A percentile compares a stretch with the other conserved stretches of the same genome.
phyloP scores from a whole-genome alignment of 345 rosid species.

The Eucalyptus polybractea region DNA sequence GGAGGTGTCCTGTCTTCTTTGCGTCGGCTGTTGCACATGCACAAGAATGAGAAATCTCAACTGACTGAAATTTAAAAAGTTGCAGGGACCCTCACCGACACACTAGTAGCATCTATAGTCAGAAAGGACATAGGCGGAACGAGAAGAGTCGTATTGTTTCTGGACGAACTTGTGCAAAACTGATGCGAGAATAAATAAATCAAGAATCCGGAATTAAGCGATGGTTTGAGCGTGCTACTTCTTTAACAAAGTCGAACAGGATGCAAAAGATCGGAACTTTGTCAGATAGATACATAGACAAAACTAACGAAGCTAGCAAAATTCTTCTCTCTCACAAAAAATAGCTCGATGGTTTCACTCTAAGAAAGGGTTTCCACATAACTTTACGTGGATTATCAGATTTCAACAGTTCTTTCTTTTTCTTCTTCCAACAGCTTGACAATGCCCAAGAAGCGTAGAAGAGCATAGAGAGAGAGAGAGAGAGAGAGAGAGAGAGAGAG shows the following conservation, averaged over 20 bases:
- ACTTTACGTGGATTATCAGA: not conserved
- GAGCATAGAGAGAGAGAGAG: not conserved
- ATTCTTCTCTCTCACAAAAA: not conserved
- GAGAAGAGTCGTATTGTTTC: not conserved
- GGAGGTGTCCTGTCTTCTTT: slow-evolving; percentile 10
- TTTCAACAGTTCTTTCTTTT: not conserved
- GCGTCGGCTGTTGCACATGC: slow-evolving; percentile 9
- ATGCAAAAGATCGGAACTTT: not conserved
- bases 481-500: not conserved
- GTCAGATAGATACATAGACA: not conserved
- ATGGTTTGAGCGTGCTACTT: not conserved
- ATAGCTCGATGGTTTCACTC: not conserved
- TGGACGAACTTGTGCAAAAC: not conserved
- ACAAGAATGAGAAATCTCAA: not conserved
- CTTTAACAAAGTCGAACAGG: not conserved
- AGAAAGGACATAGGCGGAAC: not conserved
- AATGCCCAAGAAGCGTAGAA: not conserved
- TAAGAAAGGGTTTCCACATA: not conserved
- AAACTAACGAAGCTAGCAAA: not conserved
- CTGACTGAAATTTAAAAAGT: not conserved
- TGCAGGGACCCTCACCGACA: not conserved
- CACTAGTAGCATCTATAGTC: not conserved
- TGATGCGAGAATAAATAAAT: not conserved
- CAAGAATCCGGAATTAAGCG: not conserved
- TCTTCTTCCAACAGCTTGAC: not conserved